These are phyloP conservation scores for Agrocybe praecox DNA, from an alignment of 768 basidiomycete species.

Conservation along the genomic window DNA sequence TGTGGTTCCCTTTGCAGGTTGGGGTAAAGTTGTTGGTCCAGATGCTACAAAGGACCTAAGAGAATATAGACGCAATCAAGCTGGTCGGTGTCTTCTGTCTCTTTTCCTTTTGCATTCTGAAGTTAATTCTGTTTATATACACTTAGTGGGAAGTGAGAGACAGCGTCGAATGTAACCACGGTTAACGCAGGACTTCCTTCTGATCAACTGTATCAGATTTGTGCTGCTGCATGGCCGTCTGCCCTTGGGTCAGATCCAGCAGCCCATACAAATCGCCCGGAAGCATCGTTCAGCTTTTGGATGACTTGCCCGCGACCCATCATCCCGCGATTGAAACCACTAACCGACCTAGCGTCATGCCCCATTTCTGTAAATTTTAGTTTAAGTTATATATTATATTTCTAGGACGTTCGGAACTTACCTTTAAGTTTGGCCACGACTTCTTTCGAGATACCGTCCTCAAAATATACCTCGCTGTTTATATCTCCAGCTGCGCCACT, in stretches of 20 bases:
- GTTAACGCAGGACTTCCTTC: slow-evolving; percentile 1
- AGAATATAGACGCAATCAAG: slow-evolving; percentile 74
- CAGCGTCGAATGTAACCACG: slow-evolving; percentile 60
- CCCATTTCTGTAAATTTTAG: slow-evolving; percentile 69
- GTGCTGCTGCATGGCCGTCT: slow-evolving; percentile 86
- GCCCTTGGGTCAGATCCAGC: slow-evolving; percentile 90
- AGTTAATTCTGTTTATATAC: too few species aligned
- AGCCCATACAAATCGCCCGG: slow-evolving; percentile 86
- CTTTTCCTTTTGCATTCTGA: not conserved
- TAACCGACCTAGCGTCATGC: slow-evolving; percentile 71
- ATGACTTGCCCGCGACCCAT: slow-evolving; percentile 92
- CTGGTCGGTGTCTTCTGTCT: slow-evolving; percentile 40
- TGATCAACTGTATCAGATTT: slow-evolving; percentile 53
- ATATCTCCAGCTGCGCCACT: slow-evolving; percentile 61
- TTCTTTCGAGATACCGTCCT: slow-evolving; percentile 72
- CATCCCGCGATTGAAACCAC: slow-evolving; percentile 61
- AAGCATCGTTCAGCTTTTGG: slow-evolving; percentile 68
- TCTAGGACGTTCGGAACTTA: slow-evolving; percentile 27
- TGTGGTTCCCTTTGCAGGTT: slow-evolving; percentile 90
- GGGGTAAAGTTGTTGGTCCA: slow-evolving; percentile 79
- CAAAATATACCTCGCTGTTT: slow-evolving; percentile 87
- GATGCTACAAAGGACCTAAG: slow-evolving; percentile 84
- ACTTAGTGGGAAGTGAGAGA: slow-evolving; percentile 62
- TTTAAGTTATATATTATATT: not conserved
- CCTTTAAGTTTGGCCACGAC: slow-evolving; percentile 71